phyloP scores from a whole-genome alignment of 140 eudicot genomes.

The Eryngium alpinum region DNA sequence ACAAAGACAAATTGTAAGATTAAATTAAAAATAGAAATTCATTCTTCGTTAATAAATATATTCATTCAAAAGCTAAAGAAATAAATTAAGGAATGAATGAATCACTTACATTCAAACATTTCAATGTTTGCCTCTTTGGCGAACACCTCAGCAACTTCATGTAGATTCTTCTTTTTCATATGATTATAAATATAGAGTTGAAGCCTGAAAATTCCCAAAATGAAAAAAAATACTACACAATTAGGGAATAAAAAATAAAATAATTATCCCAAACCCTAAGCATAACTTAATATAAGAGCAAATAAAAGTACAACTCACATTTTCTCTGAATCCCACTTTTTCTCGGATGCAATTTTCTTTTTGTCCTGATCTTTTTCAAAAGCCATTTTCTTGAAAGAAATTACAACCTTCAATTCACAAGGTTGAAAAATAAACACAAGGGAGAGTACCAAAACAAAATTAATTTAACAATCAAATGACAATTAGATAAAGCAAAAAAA shows the following conservation, averaged over 20 bases:
- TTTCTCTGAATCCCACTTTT: no score
- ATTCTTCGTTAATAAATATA: not conserved
- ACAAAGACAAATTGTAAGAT: not conserved
- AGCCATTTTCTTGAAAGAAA: not conserved
- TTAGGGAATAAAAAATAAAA: not conserved
- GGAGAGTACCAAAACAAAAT: not conserved
- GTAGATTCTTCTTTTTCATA: conserved; percentile 22
- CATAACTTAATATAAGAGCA: no score
- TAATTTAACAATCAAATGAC: not conserved
- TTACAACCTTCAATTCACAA: not conserved
- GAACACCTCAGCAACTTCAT: conserved; percentile 26
- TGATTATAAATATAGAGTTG: conserved; percentile 31
- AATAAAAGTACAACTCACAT: no score
- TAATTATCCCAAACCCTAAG: not conserved
- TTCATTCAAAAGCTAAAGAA: not conserved
- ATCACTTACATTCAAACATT: conserved; percentile 18
- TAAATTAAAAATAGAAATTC: not conserved
- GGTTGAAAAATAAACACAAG: not conserved
- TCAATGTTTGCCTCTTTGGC: conserved; percentile 22
- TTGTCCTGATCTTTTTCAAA: no score
- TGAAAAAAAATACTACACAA: no score
- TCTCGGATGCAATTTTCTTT: no score
- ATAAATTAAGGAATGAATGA: not conserved
- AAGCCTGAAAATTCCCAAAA: conserved; percentile 16
- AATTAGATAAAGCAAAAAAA: not conserved